Evolutionary conservation across 2,329 filamentous ascomycete species (phyloP).

Genomic region (Pestalotiopsis sp.): DNA sequence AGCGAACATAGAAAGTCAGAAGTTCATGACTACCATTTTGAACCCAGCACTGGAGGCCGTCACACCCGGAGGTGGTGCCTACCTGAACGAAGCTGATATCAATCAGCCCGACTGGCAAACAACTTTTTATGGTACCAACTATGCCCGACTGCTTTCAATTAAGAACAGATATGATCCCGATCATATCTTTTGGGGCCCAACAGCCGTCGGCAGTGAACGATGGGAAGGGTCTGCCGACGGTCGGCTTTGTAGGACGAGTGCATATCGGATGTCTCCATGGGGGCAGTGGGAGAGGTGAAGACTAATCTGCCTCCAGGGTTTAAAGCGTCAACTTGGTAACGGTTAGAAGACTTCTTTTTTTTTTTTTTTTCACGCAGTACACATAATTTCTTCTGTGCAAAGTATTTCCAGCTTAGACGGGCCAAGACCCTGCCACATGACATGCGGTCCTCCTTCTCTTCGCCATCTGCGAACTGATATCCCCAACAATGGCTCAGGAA

Average conservation of each 20-base stretch:
- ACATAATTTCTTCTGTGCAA: too few relatives aligned
- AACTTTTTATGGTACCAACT: slow-evolving; percentile 37
- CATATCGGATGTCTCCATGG: neutral
- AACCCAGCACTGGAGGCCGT: slow-evolving; percentile 17
- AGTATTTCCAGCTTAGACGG: too few relatives aligned
- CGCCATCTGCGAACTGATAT: too few relatives aligned
- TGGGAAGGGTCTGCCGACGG: slow-evolving; percentile 41
- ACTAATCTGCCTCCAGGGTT: too few relatives aligned
- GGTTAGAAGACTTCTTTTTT: too few relatives aligned
- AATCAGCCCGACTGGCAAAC: slow-evolving; percentile 31
- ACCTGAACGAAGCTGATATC: slow-evolving; percentile 44
- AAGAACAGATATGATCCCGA: slow-evolving; percentile 45
- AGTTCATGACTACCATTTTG: slow-evolving; percentile 22
- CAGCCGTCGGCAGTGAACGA: slow-evolving; percentile 42
- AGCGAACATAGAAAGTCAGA: slow-evolving; percentile 20
- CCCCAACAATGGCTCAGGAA: too few relatives aligned
- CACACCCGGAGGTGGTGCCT: slow-evolving; percentile 24
- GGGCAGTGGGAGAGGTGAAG: too few relatives aligned
- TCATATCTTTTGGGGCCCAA: slow-evolving; percentile 39
- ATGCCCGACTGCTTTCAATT: slow-evolving; percentile 31
- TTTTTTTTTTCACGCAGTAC: too few relatives aligned
- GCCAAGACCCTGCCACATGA: too few relatives aligned
- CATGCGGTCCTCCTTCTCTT: too few relatives aligned
- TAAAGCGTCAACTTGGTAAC: too few relatives aligned
- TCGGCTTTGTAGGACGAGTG: slow-evolving; percentile 33